phyloP scores from a whole-genome alignment of 345 rosid species.

The Gossypium ekmanianum region DNA sequence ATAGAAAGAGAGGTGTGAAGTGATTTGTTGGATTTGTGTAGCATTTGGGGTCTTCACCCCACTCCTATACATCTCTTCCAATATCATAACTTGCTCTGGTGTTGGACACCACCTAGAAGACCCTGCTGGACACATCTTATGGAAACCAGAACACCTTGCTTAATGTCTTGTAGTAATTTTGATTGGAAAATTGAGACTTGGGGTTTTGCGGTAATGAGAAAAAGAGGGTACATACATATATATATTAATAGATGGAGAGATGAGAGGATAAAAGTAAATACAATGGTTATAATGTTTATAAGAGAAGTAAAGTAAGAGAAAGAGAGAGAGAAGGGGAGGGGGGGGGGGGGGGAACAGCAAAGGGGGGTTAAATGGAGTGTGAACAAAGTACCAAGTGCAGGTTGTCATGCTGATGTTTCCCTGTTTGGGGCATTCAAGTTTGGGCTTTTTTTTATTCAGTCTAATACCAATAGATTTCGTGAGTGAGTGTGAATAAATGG shows the following conservation, averaged over 20 bases:
- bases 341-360: background rate
- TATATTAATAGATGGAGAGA: background rate
- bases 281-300: background rate
- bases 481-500: background rate
- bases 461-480: background rate
- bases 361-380: conserved; percentile 20
- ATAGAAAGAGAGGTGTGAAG: conserved; percentile 65
- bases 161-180: background rate
- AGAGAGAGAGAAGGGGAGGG: conserved; percentile 23
- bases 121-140: conserved; percentile 54
- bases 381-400: conserved; percentile 17
- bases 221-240: background rate
- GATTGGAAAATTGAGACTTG: background rate
- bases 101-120: conserved; percentile 97
- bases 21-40: conserved; percentile 77
- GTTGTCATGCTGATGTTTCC: conserved; percentile 51
- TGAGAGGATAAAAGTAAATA: background rate
- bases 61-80: conserved; percentile 77
- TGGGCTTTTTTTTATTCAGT: conserved; percentile 12
- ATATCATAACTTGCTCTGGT: conserved; percentile 86
- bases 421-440: conserved; percentile 41
- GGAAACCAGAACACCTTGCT: background rate
- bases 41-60: conserved; percentile 86
- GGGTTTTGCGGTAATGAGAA: background rate
- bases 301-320: conserved; percentile 14